These are phyloP conservation scores for Phaffomyces opuntiae DNA, from an alignment of 805 yeast species.

Conservation along the genomic window DNA sequence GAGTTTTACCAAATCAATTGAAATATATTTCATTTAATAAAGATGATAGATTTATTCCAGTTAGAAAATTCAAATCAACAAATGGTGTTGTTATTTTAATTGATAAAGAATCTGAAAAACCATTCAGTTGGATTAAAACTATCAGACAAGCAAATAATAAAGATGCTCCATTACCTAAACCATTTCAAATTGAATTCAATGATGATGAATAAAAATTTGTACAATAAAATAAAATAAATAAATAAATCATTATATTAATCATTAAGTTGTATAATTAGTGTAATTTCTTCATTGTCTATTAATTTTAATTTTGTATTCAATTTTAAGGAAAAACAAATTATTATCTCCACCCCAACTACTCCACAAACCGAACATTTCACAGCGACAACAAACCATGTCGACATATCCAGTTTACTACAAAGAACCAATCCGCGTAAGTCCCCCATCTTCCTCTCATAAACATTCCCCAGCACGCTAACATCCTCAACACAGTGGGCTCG, in stretches of 20 bases:
- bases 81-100: conserved; percentile 67
- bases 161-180: conserved; percentile 69
- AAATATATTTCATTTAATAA: conserved; percentile 73
- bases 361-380: no score
- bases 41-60: conserved; percentile 73
- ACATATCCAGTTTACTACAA: conserved; percentile 47
- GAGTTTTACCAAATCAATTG: conserved; percentile 86
- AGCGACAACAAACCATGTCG: conserved; percentile 4
- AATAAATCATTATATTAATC: not conserved
- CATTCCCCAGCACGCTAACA: not conserved
- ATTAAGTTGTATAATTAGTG: not conserved
- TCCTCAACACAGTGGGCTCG: conserved; percentile 50
- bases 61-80: conserved; percentile 63
- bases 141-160: conserved; percentile 70
- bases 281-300: not conserved
- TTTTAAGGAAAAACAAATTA: no score
- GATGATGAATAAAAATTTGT: conserved; percentile 3
- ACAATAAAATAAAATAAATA: not conserved
- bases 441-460: not conserved
- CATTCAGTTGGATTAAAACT: conserved; percentile 67
- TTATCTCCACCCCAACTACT: no score
- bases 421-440: conserved; percentile 57
- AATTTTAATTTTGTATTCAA: no score
- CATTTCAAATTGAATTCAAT: conserved; percentile 44
- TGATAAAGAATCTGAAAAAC: conserved; percentile 56